A percentile compares a stretch with the other conserved stretches of the same genome.
These are phyloP conservation scores for Ramichloridium luteum DNA, from an alignment of 2,329 filamentous ascomycete genomes.

Conservation along the genomic window DNA sequence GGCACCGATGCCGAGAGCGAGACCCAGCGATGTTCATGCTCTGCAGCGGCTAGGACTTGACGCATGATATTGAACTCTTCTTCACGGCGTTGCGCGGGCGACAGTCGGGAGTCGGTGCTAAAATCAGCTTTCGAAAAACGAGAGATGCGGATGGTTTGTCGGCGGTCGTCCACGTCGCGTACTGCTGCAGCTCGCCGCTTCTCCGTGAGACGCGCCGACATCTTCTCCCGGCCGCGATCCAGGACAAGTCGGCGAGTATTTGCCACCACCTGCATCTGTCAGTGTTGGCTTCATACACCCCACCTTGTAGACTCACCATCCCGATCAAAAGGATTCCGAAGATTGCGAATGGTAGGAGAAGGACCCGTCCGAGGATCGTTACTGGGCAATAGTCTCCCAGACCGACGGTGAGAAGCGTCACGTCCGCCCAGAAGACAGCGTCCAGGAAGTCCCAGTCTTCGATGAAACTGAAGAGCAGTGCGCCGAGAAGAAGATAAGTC, in stretches of 20 bases:
- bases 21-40: slow-evolving; percentile 31
- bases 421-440: slow-evolving; percentile 44
- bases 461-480: slow-evolving; percentile 35
- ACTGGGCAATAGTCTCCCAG: slow-evolving; percentile 39
- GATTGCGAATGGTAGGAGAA: slow-evolving; percentile 44
- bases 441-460: slow-evolving; percentile 44
- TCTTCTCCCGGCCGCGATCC: slow-evolving; percentile 40
- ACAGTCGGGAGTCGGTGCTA: slow-evolving; percentile 29
- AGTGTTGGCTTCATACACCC: too few relatives aligned
- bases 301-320: too few relatives aligned
- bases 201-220: slow-evolving; percentile 38
- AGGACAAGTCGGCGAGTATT: slow-evolving; percentile 40
- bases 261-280: slow-evolving; percentile 39
- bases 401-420: slow-evolving; percentile 44
- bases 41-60: slow-evolving; percentile 31
- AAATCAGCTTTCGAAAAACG: slow-evolving; percentile 30
- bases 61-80: slow-evolving; percentile 41
- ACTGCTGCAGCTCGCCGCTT: slow-evolving; percentile 35
- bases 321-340: slow-evolving; percentile 44
- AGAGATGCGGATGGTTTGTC: slow-evolving; percentile 32
- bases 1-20: slow-evolving; percentile 26
- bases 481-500: slow-evolving; percentile 36
- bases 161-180: slow-evolving; percentile 26
- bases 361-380: slow-evolving; percentile 37
- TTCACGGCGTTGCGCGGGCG: slow-evolving; percentile 29